Conservation (phyloP, 495 filamentous ascomycete species). For the Bathelium albidoporum region DNA sequence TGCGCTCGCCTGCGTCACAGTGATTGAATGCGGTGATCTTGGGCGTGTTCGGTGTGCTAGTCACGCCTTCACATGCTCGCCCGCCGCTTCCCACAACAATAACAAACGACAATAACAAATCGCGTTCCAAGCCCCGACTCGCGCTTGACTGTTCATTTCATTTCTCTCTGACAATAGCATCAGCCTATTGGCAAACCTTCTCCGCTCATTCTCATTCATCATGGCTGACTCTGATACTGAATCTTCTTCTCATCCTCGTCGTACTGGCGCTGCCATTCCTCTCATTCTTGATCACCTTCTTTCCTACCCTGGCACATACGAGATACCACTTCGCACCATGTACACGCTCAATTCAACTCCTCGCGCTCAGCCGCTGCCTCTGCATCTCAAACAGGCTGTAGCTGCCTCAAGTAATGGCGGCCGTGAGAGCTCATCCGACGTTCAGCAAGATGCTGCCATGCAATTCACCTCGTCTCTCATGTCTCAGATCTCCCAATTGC, state of each 20-base stretch:
- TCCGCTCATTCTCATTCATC: neutral
- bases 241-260: neutral
- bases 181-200: neutral
- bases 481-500: conserved; percentile 51
- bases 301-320: conserved; percentile 55
- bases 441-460: conserved; percentile 34
- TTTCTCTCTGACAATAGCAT: neutral
- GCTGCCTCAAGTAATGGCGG: neutral
- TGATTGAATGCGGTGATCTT: neutral
- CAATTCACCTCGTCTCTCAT: conserved; percentile 53
- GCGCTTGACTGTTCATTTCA: neutral
- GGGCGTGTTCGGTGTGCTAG: neutral
- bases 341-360: conserved; percentile 60
- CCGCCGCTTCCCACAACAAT: neutral
- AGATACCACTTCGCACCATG: conserved; percentile 65
- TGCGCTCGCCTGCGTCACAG: neutral
- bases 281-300: conserved; percentile 58
- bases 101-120: conserved; percentile 4
- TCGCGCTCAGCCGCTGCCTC: conserved; percentile 33
- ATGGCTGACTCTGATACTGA: neutral
- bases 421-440: conserved; percentile 16
- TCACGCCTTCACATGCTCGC: neutral
- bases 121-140: neutral
- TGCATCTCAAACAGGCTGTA: conserved; percentile 22
- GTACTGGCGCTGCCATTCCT: conserved; percentile 25